Conservation (phyloP, 2,329 filamentous ascomycete species). For the Venturiaceae sp. region DNA sequence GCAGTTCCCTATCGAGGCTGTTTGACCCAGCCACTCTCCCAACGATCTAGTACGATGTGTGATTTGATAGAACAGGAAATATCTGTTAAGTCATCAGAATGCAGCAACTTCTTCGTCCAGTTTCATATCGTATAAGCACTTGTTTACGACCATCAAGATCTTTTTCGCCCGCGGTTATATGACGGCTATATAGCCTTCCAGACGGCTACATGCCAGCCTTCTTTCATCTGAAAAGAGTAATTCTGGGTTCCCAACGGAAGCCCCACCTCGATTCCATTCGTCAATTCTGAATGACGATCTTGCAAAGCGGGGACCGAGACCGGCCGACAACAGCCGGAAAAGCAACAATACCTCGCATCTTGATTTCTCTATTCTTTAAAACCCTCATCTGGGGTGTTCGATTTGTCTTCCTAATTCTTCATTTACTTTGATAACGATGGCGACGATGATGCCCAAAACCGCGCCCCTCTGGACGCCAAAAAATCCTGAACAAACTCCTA, state of each 20-base stretch:
- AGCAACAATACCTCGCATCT: neutral
- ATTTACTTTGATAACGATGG: no score
- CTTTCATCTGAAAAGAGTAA: neutral
- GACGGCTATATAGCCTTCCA: neutral
- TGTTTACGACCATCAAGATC: no score
- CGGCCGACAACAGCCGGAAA: neutral
- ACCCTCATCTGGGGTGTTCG: no score
- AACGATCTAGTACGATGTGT: no score
- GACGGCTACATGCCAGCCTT: neutral
- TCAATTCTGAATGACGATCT: neutral
- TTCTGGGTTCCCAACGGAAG: neutral
- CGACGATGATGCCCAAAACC: neutral
- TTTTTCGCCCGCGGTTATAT: neutral
- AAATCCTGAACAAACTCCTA: slow-evolving; percentile 2
- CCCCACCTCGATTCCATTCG: neutral
- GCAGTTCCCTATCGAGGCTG: no score
- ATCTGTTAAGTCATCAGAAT: no score
- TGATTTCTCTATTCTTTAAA: neutral
- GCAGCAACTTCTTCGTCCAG: no score
- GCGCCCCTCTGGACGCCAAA: neutral
- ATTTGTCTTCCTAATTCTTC: no score
- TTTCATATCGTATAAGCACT: no score
- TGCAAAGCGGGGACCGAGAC: neutral
- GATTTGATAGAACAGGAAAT: no score
- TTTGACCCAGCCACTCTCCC: no score